Conservation (phyloP, 1,284 basidiomycete genomes). For the Coriolopsis trogii region DNA sequence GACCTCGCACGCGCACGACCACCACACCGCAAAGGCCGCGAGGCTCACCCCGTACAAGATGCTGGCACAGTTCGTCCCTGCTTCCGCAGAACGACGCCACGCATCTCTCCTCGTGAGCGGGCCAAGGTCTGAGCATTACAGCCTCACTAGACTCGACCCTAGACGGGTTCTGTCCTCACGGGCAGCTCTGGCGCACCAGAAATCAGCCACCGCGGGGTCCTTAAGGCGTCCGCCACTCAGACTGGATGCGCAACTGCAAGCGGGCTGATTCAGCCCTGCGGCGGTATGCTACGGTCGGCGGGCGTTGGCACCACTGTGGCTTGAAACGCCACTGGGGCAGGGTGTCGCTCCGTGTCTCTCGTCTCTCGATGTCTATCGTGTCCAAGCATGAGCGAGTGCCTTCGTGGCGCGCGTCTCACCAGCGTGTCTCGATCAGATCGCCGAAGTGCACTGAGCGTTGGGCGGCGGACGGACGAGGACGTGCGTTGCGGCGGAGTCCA, state of each 20-base stretch:
- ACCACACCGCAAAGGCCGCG: constrained; percentile 22
- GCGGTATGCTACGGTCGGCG: too few species aligned
- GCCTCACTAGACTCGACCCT: constrained; percentile 14
- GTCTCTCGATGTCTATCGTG: background rate
- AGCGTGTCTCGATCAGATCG: too few species aligned
- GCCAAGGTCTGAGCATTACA: constrained; percentile 16
- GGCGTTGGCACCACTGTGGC: background rate
- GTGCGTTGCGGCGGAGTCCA: background rate
- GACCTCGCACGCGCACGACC: background rate
- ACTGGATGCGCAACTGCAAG: too few species aligned
- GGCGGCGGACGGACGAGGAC: background rate
- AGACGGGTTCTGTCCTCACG: constrained; percentile 11
- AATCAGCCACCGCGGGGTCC: constrained; percentile 3
- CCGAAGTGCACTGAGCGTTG: too few species aligned
- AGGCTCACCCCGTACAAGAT: constrained; percentile 20
- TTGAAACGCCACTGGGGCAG: constrained; percentile 16
- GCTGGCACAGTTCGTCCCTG: background rate
- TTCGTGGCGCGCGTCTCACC: background rate
- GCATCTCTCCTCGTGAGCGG: constrained; percentile 16
- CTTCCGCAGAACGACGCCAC: background rate
- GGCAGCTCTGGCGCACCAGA: constrained; percentile 16
- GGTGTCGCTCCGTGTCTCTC: background rate
- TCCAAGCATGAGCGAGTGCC: background rate
- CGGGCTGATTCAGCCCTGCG: too few species aligned
- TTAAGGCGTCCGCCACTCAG: too few species aligned